phyloP scores from a whole-genome alignment of 495 filamentous ascomycete genomes.

The Coniosporium apollinis region DNA sequence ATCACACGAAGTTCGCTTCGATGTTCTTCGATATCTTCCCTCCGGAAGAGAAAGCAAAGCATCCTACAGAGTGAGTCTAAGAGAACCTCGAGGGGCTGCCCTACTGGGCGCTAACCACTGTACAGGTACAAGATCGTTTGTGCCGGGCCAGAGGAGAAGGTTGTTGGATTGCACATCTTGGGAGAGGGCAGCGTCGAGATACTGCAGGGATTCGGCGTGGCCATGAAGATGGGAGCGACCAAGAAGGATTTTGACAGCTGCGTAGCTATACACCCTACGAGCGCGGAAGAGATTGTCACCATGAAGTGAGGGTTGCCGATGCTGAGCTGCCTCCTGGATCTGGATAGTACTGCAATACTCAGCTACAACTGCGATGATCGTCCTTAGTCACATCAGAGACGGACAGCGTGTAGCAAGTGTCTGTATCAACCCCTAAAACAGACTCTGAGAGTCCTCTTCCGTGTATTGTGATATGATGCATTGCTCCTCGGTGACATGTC shows the following conservation, averaged over 20 bases:
- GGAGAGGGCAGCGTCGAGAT: constrained; percentile 30
- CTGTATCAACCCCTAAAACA: too few relatives aligned
- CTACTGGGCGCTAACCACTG: background rate
- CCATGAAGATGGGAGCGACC: constrained; percentile 17
- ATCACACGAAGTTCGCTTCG: constrained; percentile 37
- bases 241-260: constrained; percentile 17
- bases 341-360: too few relatives aligned
- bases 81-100: too few relatives aligned
- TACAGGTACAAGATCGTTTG: constrained; percentile 38
- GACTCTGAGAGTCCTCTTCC: too few relatives aligned
- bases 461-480: too few relatives aligned
- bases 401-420: too few relatives aligned
- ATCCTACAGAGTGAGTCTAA: constrained; percentile 37
- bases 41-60: constrained; percentile 36
- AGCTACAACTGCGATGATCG: too few relatives aligned
- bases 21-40: constrained; percentile 41
- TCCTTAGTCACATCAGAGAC: too few relatives aligned
- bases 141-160: constrained; percentile 38
- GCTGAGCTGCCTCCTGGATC: too few relatives aligned
- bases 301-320: constrained; percentile 9
- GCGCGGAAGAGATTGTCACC: constrained; percentile 13
- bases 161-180: constrained; percentile 42
- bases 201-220: constrained; percentile 14
- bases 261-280: constrained; percentile 15
- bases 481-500: too few relatives aligned